Evolutionary conservation across 2,329 filamentous ascomycete species (phyloP), one percentile per base, ranked within the genome.

Genomic region (Arthroderma uncinatum): DNA sequence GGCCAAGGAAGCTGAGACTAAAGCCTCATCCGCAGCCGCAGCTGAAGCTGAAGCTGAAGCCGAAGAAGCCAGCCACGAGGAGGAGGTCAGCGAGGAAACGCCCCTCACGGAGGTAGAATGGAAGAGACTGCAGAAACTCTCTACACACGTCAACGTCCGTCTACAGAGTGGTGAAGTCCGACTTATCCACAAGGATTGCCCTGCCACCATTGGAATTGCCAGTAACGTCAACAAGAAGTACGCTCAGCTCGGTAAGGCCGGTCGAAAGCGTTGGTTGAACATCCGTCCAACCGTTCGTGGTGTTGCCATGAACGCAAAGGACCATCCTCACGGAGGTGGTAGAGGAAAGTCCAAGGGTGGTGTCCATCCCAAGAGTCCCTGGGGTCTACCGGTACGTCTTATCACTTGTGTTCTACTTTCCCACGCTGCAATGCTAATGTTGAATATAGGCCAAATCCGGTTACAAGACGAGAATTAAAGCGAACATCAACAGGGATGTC

Each of bases 261-360:
- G 93, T 69, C 83, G 94, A 66, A 90, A 86, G 65, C 83, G 93
- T 68, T 96, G 90, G 91, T 75, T 97, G 63, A 93, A 93, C 69
- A 95, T 94, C 68, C 81, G 93, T 64, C 93, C 93, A 14, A 96
- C 93, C 0, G 93, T 98, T 47, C 85, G 94, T 78, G 94, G 93
- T 86, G 76, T 97, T 66, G 93, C 94, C 62, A 98, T 98, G 94
- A 98, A 98, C 78, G 90, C 92, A 83, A 87, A 84, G 66, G 93
- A 98, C 69, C 93, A 98, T 80, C 93, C 93, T 68, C 93, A 98
- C 73, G 93, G 93, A 82, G 93, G 93, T 87, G 93, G 93, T 74
- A 84, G 94, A 80, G 93, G 93, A 78, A 98, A 98, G 78, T 96
- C 90, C 58, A 98, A 98, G 88, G 90, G 93, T 83, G 95, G 96